Conservation (phyloP, 2,329 filamentous ascomycete genomes). For the Didymella sp. region DNA sequence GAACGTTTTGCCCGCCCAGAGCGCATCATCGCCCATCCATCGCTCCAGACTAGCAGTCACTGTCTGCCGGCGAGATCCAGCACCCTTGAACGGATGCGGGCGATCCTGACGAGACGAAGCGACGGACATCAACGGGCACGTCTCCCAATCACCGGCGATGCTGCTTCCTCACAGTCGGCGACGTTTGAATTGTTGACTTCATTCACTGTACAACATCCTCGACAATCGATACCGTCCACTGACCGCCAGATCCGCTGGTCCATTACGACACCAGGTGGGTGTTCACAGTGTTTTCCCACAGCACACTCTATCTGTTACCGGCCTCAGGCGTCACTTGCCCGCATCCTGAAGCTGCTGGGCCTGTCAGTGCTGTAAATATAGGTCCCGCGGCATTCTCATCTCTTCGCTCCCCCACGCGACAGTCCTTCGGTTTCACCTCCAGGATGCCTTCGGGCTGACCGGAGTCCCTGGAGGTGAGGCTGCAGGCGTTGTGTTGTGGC, state of each 20-base stretch:
- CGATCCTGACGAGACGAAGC: conserved; percentile 19
- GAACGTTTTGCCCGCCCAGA: conserved; percentile 23
- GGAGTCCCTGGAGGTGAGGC: conserved; percentile 13
- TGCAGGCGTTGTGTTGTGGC: conserved; percentile 19
- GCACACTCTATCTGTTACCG: conserved; percentile 31
- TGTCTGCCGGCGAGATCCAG: conserved; percentile 19
- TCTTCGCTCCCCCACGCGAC: conserved; percentile 14
- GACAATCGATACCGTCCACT: conserved; percentile 12
- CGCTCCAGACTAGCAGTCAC: conserved; percentile 18
- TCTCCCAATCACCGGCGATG: conserved; percentile 11
- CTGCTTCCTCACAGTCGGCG: conserved; percentile 6
- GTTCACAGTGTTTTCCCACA: conserved; percentile 6
- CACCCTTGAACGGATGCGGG: conserved; percentile 23
- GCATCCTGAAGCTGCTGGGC: conserved; percentile 5
- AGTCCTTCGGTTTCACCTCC: conserved; percentile 1
- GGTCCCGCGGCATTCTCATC: conserved; percentile 1
- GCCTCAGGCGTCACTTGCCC: conserved; percentile 6
- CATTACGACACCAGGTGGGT: conserved; percentile 10
- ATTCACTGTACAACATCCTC: conserved; percentile 13
- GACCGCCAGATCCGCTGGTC: conserved; percentile 8
- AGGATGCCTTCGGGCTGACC: conserved; percentile 4
- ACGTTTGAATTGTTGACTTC: conserved; percentile 14
- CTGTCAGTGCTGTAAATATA: conserved; percentile 12
- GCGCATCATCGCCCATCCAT: conserved; percentile 14
- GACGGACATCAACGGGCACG: conserved; percentile 22